phyloP scores from a whole-genome alignment of 495 filamentous ascomycete genomes.

The Neurospora sp. region DNA sequence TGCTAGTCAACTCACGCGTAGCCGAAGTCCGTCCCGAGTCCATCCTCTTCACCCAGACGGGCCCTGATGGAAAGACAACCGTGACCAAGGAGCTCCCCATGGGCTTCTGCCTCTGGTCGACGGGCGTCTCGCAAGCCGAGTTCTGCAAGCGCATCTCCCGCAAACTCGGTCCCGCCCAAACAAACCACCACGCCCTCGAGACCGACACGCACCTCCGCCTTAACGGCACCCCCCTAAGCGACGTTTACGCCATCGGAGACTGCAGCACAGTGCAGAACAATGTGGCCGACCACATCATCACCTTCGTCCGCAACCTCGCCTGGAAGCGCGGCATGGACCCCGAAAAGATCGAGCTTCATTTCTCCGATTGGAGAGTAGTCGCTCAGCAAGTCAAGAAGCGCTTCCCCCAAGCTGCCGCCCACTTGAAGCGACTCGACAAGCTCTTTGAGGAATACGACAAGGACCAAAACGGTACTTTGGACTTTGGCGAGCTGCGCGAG shows the following conservation, averaged over 20 bases:
- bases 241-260: slow-evolving; percentile 95
- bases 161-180: slow-evolving; percentile 63
- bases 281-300: slow-evolving; percentile 72
- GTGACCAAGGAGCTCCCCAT: slow-evolving; percentile 88
- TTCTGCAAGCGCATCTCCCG: slow-evolving; percentile 64
- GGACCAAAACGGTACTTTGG: slow-evolving; percentile 83
- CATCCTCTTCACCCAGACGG: slow-evolving; percentile 79
- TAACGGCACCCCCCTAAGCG: slow-evolving; percentile 82
- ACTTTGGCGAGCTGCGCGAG: slow-evolving; percentile 84
- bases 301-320: slow-evolving; percentile 79
- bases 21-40: slow-evolving; percentile 74
- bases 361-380: slow-evolving; percentile 77
- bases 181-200: slow-evolving; percentile 84
- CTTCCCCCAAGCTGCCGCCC: slow-evolving; percentile 87
- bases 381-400: slow-evolving; percentile 73
- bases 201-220: slow-evolving; percentile 92
- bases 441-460: slow-evolving; percentile 88
- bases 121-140: slow-evolving; percentile 81
- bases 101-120: slow-evolving; percentile 97
- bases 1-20: slow-evolving; percentile 85
- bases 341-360: slow-evolving; percentile 69
- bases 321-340: slow-evolving; percentile 89
- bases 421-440: slow-evolving; percentile 78
- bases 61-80: slow-evolving; percentile 51
- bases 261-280: slow-evolving; percentile 97